Percentiles rank a stretch among this genome's conserved stretches.
Conservation (phyloP, 805 yeast species). For the Kazachstania psychrophila region DNA sequence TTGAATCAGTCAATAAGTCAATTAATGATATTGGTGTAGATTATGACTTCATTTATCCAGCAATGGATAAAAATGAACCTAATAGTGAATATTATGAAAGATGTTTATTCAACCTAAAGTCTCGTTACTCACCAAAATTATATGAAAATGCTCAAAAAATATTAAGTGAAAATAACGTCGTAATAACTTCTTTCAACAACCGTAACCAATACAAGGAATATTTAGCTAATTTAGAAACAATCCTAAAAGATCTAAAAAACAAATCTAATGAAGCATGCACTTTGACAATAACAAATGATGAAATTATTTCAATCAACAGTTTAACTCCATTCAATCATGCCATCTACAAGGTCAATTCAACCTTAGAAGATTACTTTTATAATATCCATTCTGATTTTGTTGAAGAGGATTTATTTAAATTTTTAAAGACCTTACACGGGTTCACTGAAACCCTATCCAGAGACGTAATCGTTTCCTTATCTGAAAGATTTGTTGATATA, state of each 20-base stretch:
- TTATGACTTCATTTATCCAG: conserved; percentile 30
- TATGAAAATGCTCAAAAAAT: conserved; percentile 38
- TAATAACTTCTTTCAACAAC: conserved; percentile 15
- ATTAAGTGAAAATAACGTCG: conserved; percentile 18
- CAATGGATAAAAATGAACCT: background rate
- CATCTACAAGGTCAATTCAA: conserved; percentile 20
- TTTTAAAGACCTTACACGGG: conserved; percentile 30
- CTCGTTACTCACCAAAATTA: conserved; percentile 45
- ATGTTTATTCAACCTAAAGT: conserved; percentile 38
- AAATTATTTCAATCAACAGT: conserved; percentile 23
- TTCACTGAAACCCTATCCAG: conserved; percentile 35
- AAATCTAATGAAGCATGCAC: conserved; percentile 52
- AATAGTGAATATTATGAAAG: conserved; percentile 13
- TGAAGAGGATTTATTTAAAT: conserved; percentile 24
- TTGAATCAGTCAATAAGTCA: conserved; percentile 21
- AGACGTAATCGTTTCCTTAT: conserved; percentile 29
- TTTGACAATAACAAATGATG: conserved; percentile 33
- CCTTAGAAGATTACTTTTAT: conserved; percentile 25
- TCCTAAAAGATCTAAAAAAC: conserved; percentile 63
- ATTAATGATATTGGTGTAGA: conserved; percentile 30
- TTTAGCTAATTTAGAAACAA: conserved; percentile 60
- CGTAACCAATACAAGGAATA: conserved; percentile 35
- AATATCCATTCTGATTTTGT: conserved; percentile 10
- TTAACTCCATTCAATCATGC: conserved; percentile 27
- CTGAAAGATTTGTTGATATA: conserved; percentile 32